These are phyloP conservation scores for Fennellomyces sp. DNA, from an alignment of 371 early-diverging fungal species.

Conservation along the genomic window DNA sequence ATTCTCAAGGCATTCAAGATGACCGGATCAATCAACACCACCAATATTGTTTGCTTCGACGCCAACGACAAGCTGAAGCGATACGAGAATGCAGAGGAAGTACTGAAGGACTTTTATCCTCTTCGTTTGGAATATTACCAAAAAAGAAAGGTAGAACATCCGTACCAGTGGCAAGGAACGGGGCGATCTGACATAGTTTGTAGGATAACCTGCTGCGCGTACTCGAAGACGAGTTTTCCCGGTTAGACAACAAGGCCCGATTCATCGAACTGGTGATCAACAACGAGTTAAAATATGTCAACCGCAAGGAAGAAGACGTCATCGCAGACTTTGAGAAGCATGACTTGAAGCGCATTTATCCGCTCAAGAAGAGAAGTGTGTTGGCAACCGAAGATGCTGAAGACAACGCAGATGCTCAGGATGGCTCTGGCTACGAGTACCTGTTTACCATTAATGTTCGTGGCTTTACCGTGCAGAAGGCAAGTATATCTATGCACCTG, in stretches of 20 bases:
- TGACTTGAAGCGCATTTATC: conserved; percentile 69
- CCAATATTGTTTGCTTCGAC: conserved; percentile 99
- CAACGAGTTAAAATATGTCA: conserved; percentile 83
- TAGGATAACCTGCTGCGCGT: conserved; percentile 48
- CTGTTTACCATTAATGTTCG: conserved; percentile 94
- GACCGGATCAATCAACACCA: conserved; percentile 68
- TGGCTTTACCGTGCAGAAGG: conserved; percentile 92
- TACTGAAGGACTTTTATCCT: conserved; percentile 93
- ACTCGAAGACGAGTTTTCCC: conserved; percentile 75
- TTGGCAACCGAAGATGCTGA: conserved; percentile 47
- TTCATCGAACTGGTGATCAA: conserved; percentile 95
- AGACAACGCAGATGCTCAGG: conserved; percentile 11
- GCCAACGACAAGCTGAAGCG: conserved; percentile 86
- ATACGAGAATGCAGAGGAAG: conserved; percentile 83
- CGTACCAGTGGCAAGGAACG: background rate
- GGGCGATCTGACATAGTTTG: background rate
- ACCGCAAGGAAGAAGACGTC: conserved; percentile 86
- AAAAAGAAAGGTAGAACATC: conserved; percentile 81
- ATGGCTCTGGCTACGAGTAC: conserved; percentile 87
- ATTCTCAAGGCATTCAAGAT: conserved; percentile 89
- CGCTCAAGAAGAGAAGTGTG: conserved; percentile 44
- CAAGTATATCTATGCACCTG: too few relatives aligned
- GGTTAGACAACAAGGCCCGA: conserved; percentile 90
- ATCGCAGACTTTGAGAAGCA: conserved; percentile 77
- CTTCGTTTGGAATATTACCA: conserved; percentile 88